Evolutionary conservation across 108 stramenopile species (phyloP).

Genomic region (Pinguiococcus pyrenoidosus): DNA sequence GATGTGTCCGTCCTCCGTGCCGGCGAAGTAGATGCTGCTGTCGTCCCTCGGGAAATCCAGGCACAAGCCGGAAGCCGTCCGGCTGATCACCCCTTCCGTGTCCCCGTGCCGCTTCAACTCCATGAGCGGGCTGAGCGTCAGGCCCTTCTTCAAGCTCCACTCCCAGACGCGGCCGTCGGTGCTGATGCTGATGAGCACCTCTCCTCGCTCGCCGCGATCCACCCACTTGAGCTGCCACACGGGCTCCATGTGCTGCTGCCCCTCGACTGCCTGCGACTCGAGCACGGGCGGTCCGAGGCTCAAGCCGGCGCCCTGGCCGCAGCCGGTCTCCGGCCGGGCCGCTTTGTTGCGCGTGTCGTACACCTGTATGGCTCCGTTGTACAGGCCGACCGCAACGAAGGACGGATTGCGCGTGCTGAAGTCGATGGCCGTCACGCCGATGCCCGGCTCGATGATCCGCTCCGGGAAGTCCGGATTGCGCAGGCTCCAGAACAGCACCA

Average conservation of each 20-base stretch:
- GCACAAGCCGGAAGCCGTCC: conserved; percentile 33
- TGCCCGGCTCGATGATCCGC: conserved; percentile 20
- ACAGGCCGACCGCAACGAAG: conserved; percentile 41
- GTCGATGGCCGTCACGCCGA: conserved; percentile 33
- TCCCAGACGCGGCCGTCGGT: conserved; percentile 47
- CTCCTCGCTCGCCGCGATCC: conserved; percentile 36
- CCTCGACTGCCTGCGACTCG: conserved; percentile 10
- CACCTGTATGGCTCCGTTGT: conserved; percentile 40
- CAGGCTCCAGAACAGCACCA: conserved; percentile 43
- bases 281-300: conserved; percentile 19
- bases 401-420: conserved; percentile 29
- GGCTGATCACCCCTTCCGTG: conserved; percentile 39
- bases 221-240: conserved; percentile 51
- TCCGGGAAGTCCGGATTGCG: conserved; percentile 44
- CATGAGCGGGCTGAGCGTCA: conserved; percentile 7
- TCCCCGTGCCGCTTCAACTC: conserved; percentile 3
- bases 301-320: neutral
- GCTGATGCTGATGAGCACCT: conserved; percentile 37
- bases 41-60: conserved; percentile 39
- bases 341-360: conserved; percentile 36
- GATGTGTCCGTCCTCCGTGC: conserved; percentile 44
- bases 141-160: conserved; percentile 48
- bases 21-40: conserved; percentile 31
- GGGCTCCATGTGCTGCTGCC: conserved; percentile 41
- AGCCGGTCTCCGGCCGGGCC: conserved; percentile 7